A percentile compares a stretch with the other conserved stretches of the same genome.
Evolutionary conservation across 2,329 filamentous ascomycete species (phyloP).

Genomic region (Nemania bipapillata): DNA sequence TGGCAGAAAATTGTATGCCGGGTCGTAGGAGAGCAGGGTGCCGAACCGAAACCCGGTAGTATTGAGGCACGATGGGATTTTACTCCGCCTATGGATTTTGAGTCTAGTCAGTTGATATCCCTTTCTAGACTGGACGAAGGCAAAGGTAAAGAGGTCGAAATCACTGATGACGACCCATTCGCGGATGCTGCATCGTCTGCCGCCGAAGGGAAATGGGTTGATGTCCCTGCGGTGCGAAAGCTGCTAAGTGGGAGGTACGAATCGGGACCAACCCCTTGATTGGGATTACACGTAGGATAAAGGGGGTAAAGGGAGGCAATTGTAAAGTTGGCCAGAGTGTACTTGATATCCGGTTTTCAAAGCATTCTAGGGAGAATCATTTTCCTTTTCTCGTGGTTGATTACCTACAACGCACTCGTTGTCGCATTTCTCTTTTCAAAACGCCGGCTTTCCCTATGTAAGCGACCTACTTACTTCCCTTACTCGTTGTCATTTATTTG

Average conservation of each 20-base stretch:
- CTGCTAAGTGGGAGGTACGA: slow-evolving; percentile 81
- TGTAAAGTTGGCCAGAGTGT: slow-evolving; percentile 35
- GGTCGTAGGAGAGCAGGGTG: slow-evolving; percentile 76
- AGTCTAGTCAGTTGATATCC: slow-evolving; percentile 61
- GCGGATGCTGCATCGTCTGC: slow-evolving; percentile 64
- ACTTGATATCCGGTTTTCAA: slow-evolving; percentile 29
- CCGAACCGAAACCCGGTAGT: slow-evolving; percentile 76
- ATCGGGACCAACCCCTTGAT: slow-evolving; percentile 53
- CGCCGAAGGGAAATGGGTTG: slow-evolving; percentile 66
- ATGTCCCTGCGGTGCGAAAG: slow-evolving; percentile 73
- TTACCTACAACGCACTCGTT: slow-evolving; percentile 28
- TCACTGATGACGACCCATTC: slow-evolving; percentile 72
- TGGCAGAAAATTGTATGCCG: slow-evolving; percentile 84
- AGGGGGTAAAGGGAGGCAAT: background rate
- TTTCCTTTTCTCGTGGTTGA: slow-evolving; percentile 19
- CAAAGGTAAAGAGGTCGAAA: slow-evolving; percentile 63
- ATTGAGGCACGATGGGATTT: slow-evolving; percentile 87
- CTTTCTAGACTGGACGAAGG: slow-evolving; percentile 66
- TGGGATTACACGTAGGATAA: slow-evolving; percentile 24
- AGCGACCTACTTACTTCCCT: background rate
- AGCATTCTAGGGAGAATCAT: slow-evolving; percentile 19
- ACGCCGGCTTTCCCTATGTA: slow-evolving; percentile 7
- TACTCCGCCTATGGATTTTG: slow-evolving; percentile 49
- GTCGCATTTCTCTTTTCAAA: background rate
- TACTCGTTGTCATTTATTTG: background rate